Percentiles rank a stretch among this genome's conserved stretches.
These are phyloP conservation scores for Sphagnum tenellum DNA, from an alignment of 225 moss, liverwort and hornwort genomes.

Conservation along the genomic window DNA sequence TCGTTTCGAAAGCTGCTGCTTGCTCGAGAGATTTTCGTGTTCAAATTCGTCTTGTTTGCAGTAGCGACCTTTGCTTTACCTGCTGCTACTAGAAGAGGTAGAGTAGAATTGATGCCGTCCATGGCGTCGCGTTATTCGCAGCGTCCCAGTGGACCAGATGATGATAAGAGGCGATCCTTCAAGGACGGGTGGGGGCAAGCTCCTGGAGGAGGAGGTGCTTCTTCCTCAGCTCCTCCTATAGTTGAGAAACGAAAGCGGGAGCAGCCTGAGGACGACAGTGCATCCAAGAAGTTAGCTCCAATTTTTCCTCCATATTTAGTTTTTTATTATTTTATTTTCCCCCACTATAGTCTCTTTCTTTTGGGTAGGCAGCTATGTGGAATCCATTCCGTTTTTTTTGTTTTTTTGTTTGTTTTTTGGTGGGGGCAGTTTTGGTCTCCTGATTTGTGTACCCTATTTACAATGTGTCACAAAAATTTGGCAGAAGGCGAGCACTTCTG, in stretches of 20 bases:
- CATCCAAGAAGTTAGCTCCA: constrained; percentile 15
- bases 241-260: constrained; percentile 1
- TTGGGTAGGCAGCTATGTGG: too few species aligned
- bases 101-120: constrained; percentile 36
- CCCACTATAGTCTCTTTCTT: too few species aligned
- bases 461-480: background rate
- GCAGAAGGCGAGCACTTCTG: constrained; percentile 37
- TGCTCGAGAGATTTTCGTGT: background rate
- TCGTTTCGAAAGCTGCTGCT: background rate
- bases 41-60: background rate
- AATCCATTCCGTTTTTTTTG: too few species aligned
- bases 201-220: background rate
- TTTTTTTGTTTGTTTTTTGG: too few species aligned
- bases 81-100: background rate
- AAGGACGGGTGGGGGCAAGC: constrained; percentile 15
- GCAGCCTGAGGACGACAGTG: constrained; percentile 8
- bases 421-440: background rate
- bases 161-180: constrained; percentile 17
- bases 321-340: too few species aligned
- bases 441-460: background rate
- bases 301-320: too few species aligned
- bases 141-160: constrained; percentile 19
- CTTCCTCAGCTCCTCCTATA: background rate
- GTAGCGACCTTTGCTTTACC: background rate
- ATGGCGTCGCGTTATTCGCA: constrained; percentile 28